A percentile compares a stretch with the other conserved stretches of the same genome.
Evolutionary conservation across 257 asterid genomes (phyloP).

Genomic region (Solanum dulcamara): DNA sequence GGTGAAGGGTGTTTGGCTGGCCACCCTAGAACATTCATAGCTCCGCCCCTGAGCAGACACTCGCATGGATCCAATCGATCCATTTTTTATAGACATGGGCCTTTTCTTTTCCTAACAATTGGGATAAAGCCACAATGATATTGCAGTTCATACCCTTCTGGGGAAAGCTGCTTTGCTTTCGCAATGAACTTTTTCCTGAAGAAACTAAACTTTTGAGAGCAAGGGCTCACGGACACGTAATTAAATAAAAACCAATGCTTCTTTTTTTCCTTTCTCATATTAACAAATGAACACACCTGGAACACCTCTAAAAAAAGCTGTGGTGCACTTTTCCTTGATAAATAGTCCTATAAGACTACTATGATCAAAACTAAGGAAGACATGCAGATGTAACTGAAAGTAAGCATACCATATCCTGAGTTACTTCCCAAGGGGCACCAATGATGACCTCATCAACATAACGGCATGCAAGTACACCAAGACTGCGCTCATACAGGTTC

Average conservation of each 20-base stretch:
- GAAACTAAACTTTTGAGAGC: background rate
- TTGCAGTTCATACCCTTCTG: background rate
- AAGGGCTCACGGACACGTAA: background rate
- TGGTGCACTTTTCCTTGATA: background rate
- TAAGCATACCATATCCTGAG: constrained; percentile 64
- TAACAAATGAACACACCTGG: background rate
- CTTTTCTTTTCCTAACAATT: background rate
- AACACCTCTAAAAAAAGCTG: background rate
- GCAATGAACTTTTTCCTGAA: background rate
- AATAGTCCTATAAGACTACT: background rate
- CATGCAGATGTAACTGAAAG: background rate
- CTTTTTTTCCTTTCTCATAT: background rate
- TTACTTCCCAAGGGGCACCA: constrained; percentile 89
- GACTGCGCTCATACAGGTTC: constrained; percentile 91
- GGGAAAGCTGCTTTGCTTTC: background rate
- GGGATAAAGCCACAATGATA: background rate
- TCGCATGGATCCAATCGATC: background rate
- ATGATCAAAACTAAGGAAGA: background rate
- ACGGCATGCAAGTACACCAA: constrained; percentile 85
- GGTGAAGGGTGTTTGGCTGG: too few relatives aligned
- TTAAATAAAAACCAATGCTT: background rate
- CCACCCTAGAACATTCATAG: too few relatives aligned
- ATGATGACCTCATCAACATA: constrained; percentile 94
- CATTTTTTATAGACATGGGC: background rate
- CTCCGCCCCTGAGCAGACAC: too few relatives aligned